Base-by-base conservation (phyloP, 345 rosid species). In the Rhizophora apiculata region DNA sequence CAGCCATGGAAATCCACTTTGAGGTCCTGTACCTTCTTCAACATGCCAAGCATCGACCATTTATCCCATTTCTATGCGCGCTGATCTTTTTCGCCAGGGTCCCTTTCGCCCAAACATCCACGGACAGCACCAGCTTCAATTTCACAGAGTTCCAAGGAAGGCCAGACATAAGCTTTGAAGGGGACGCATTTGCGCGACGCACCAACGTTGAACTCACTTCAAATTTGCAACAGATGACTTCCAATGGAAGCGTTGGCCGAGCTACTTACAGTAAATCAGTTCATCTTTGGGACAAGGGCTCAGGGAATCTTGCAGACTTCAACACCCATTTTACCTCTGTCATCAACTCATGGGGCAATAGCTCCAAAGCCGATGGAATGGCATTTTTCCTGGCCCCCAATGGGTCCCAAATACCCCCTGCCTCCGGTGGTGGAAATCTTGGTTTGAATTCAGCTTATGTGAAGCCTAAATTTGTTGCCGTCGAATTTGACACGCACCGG, bases 251-350 rank as follows among this genome's bases (percentile, higher is more conserved):
- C 70, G 9, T 26, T 32, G 65, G 59, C 26, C 46, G 76, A 60
- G 59, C 49, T 52, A 72, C 64, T 8, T 66, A 65, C 37, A 5
- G 32, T 4, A 10, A 21, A 1, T 60, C 70, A 7, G 2, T 72
- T 19, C 76, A 36, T 13, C 76, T 72, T n/a, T 72, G 71, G 71
- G 76, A 72, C 52, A 32, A 51, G 3, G 65, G 19, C 36, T 65
- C 76, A 0, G 30, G 76, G 8, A 59, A 32, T 16, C 51, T 60
- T 10, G 57, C 71, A 3, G 51, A 52, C 37, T 65, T 72, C 66
- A 13, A 2, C n/a, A 72, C 76, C 20, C 34, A 36, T 49, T 72
- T 72, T 60, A 16, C 71, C n/a, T 65, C 51, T 65, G 22, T 0
- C 53, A 30, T 65, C 65, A 8, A 58, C 27, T 48, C 71, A 0